A percentile compares a stretch with the other conserved stretches of the same genome.
phyloP scores from a whole-genome alignment of 768 basidiomycete species.

The Tricholoma bakamatsutake region DNA sequence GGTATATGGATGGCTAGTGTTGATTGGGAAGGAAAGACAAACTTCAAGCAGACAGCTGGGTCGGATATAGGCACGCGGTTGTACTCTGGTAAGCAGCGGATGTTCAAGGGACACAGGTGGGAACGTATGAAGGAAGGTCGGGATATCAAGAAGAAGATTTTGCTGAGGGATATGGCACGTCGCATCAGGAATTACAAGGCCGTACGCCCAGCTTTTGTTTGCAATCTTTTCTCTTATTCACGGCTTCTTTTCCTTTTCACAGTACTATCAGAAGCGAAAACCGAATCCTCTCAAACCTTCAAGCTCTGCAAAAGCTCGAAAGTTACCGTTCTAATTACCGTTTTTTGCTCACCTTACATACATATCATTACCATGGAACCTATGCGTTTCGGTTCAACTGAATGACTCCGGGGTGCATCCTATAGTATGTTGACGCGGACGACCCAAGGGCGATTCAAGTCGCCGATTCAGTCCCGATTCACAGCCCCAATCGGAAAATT shows the following conservation, averaged over 20 bases:
- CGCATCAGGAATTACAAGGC: slow-evolving; percentile 62
- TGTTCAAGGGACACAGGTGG: slow-evolving; percentile 95
- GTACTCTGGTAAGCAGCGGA: slow-evolving; percentile 72
- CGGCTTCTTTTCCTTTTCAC: slow-evolving; percentile 3
- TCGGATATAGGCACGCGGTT: slow-evolving; percentile 54
- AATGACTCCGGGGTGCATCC: too few species aligned
- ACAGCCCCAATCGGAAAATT: too few species aligned
- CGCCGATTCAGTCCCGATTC: too few species aligned
- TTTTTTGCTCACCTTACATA: background rate
- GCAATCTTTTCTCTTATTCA: background rate
- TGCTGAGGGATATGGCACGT: slow-evolving; percentile 66
- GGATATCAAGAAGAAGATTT: slow-evolving; percentile 41
- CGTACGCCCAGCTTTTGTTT: slow-evolving; percentile 31
- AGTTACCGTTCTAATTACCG: slow-evolving; percentile 49
- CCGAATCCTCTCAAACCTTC: slow-evolving; percentile 56
- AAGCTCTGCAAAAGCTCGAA: slow-evolving; percentile 41
- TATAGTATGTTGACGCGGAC: too few species aligned
- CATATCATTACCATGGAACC: too few species aligned
- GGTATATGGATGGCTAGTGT: slow-evolving; percentile 28
- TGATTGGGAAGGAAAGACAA: slow-evolving; percentile 41
- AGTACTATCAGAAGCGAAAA: slow-evolving; percentile 46
- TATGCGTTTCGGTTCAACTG: too few species aligned
- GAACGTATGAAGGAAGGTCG: slow-evolving; percentile 52
- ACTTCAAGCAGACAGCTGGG: slow-evolving; percentile 38
- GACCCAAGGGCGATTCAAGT: too few species aligned